Percentiles rank a stretch among this genome's conserved stretches.
These are phyloP conservation scores for Xanthoconium separans DNA, from an alignment of 1,284 basidiomycete genomes.

Conservation along the genomic window DNA sequence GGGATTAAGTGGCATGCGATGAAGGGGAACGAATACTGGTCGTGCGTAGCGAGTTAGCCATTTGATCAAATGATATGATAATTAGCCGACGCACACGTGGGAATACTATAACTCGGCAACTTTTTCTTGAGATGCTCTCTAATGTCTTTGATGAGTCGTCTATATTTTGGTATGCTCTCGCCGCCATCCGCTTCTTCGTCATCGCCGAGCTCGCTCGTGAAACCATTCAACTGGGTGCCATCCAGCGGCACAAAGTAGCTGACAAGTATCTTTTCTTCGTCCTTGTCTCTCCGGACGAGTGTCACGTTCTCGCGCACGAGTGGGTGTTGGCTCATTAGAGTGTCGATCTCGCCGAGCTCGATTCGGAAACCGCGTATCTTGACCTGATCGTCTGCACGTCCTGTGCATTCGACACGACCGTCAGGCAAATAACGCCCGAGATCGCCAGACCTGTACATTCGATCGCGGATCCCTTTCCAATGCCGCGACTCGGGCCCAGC, in stretches of 20 bases:
- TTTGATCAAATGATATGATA: not conserved
- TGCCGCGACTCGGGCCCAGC: slow-evolving; percentile 71
- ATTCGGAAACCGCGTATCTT: slow-evolving; percentile 99
- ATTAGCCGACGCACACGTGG: slow-evolving; percentile 67
- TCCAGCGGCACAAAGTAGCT: slow-evolving; percentile 97
- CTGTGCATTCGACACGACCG: slow-evolving; percentile 96
- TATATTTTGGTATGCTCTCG: slow-evolving; percentile 79
- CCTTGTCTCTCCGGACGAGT: slow-evolving; percentile 94
- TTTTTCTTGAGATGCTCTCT: slow-evolving; percentile 97
- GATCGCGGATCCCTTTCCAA: slow-evolving; percentile 97
- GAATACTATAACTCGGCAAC: slow-evolving; percentile 91
- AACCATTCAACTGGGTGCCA: slow-evolving; percentile 67
- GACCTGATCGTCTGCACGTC: slow-evolving; percentile 97
- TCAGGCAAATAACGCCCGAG: slow-evolving; percentile 93
- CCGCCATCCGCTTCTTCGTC: slow-evolving; percentile 60
- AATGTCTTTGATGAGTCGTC: slow-evolving; percentile 89
- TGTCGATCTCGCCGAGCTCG: slow-evolving; percentile 98
- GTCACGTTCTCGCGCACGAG: slow-evolving; percentile 97
- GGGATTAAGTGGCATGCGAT: slow-evolving; percentile 96
- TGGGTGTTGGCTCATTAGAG: slow-evolving; percentile 91
- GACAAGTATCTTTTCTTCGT: slow-evolving; percentile 99
- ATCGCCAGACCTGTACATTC: slow-evolving; percentile 98
- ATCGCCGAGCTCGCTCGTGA: slow-evolving; percentile 71
- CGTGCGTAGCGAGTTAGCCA: slow-evolving; percentile 7
- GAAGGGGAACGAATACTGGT: slow-evolving; percentile 90